These are phyloP conservation scores for Leishmania lainsoni DNA, from an alignment of 208 protist species.

Conservation along the genomic window DNA sequence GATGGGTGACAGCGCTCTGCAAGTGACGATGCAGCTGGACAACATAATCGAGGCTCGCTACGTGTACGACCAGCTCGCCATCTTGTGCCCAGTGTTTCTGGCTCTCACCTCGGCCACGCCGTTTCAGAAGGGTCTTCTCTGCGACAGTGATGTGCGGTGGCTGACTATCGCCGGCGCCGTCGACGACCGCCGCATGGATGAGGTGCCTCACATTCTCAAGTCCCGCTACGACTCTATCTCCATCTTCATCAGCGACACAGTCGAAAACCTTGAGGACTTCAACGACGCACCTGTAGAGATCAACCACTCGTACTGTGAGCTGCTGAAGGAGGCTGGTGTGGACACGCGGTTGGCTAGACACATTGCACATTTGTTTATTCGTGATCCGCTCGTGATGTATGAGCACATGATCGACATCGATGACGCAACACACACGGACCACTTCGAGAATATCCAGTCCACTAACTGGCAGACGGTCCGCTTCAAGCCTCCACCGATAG, in stretches of 20 bases:
- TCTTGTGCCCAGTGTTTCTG: conserved; percentile 96
- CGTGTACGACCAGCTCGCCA: conserved; percentile 97
- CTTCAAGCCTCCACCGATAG: conserved; percentile 95
- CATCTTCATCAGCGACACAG: conserved; percentile 86
- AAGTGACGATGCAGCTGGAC: conserved; percentile 97
- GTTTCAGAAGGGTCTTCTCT: conserved; percentile 96
- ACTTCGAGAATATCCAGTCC: conserved; percentile 99
- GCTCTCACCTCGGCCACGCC: conserved; percentile 96
- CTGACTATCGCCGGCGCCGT: conserved; percentile 96
- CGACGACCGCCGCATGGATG: conserved; percentile 95
- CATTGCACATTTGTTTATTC: conserved; percentile 98
- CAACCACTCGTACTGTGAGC: conserved; percentile 81
- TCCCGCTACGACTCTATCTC: conserved; percentile 97
- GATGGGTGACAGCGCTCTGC: conserved; percentile 98
- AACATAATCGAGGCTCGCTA: conserved; percentile 93
- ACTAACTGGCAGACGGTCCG: conserved; percentile 98
- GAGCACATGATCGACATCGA: conserved; percentile 94
- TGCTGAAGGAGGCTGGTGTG: conserved; percentile 84
- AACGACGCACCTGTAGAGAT: conserved; percentile 89
- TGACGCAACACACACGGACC: conserved; percentile 92
- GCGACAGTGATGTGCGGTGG: conserved; percentile 97
- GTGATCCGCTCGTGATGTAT: conserved; percentile 98
- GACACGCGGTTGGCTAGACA: conserved; percentile 95
- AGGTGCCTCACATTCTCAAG: conserved; percentile 93
- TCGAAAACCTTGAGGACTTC: conserved; percentile 76